Conservation (phyloP, 116 monocot genomes). For the Posidonia oceanica region DNA sequence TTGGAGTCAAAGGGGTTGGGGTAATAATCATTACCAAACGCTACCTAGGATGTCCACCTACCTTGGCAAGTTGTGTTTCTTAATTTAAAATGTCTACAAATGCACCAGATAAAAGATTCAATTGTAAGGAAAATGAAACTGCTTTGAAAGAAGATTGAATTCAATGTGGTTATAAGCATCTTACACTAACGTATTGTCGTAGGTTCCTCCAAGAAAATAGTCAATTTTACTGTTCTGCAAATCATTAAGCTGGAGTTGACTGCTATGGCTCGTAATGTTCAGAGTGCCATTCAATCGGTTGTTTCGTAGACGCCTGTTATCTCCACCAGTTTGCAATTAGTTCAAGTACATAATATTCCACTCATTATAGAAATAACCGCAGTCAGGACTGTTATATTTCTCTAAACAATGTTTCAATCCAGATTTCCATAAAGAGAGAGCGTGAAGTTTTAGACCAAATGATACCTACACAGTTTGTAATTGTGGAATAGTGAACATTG, state of each 20-base stretch:
- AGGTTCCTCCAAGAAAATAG: slow-evolving; percentile 13
- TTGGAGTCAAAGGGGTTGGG: too few relatives aligned
- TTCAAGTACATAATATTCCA: background rate
- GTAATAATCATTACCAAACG: too few relatives aligned
- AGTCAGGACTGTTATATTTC: background rate
- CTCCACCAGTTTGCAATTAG: background rate
- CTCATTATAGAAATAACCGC: background rate
- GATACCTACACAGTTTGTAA: slow-evolving; percentile 47
- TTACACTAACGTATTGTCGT: slow-evolving; percentile 34
- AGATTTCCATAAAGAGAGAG: too few relatives aligned
- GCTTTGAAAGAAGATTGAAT: too few relatives aligned
- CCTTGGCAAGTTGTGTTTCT: too few relatives aligned
- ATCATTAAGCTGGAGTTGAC: slow-evolving; percentile 43
- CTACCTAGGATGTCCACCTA: too few relatives aligned
- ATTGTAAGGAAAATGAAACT: too few relatives aligned
- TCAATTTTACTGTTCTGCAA: slow-evolving; percentile 40
- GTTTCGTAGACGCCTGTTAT: slow-evolving; percentile 32
- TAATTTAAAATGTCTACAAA: too few relatives aligned
- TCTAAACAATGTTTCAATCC: too few relatives aligned
- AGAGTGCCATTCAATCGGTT: slow-evolving; percentile 55
- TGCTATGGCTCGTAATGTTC: slow-evolving; percentile 27
- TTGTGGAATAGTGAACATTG: slow-evolving; percentile 28
- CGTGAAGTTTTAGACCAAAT: background rate
- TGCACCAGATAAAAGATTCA: too few relatives aligned
- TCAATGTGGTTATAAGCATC: background rate